Conservation (phyloP, 345 rosid genomes). For the Salix viminalis region DNA sequence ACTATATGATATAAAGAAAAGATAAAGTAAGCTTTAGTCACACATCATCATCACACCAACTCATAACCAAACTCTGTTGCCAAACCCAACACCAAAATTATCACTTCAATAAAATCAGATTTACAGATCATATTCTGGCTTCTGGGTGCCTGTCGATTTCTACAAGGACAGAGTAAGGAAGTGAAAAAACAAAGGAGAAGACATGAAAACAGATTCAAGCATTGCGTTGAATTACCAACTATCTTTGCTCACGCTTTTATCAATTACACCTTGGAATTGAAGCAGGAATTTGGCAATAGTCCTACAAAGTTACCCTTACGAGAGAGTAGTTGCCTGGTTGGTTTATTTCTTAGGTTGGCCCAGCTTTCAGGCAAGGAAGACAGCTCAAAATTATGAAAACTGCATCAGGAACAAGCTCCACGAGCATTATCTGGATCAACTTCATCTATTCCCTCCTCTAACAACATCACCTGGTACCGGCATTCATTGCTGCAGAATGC, state of each 20-base stretch:
- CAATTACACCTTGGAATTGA: background rate
- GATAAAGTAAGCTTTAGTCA: conserved; percentile 10
- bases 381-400: background rate
- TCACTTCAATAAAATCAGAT: conserved; percentile 21
- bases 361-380: background rate
- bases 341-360: conserved; percentile 2
- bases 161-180: background rate
- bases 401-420: conserved; percentile 18
- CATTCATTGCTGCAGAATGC: conserved; percentile 92
- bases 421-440: conserved; percentile 19
- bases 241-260: background rate
- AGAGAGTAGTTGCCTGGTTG: background rate
- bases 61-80: conserved; percentile 15
- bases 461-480: conserved; percentile 62
- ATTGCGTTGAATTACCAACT: background rate
- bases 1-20: background rate
- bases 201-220: background rate
- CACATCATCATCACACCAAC: conserved; percentile 17
- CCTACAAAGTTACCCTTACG: background rate
- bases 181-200: background rate
- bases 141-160: conserved; percentile 1
- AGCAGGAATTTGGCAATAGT: background rate
- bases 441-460: conserved; percentile 39
- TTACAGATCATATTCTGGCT: conserved; percentile 7
- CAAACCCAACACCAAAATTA: conserved; percentile 16